These are phyloP conservation scores for Syncephalastrum sp. DNA, from an alignment of 371 early-diverging fungal species.

Conservation along the genomic window DNA sequence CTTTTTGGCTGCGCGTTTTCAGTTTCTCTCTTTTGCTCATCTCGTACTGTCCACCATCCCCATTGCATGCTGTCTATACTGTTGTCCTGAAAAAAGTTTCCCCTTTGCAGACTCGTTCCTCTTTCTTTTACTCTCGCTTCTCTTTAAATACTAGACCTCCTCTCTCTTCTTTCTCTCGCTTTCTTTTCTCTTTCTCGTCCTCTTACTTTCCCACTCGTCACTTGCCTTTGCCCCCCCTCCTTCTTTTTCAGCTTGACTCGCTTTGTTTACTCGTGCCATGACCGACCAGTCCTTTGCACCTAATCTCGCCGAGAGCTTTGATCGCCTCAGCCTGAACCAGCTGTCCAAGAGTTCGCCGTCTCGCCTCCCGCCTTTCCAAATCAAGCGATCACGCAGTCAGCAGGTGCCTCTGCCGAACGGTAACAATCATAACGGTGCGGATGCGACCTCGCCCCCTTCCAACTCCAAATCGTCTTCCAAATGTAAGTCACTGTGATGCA, in stretches of 20 bases:
- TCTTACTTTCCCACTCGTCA: constrained; percentile 1
- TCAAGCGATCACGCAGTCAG: constrained; percentile 20
- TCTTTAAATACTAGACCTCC: constrained; percentile 1
- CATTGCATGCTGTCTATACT: constrained; percentile 12
- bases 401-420: constrained; percentile 13
- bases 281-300: constrained; percentile 18
- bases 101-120: constrained; percentile 1
- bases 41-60: constrained; percentile 1
- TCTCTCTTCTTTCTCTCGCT: background rate
- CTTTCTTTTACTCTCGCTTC: background rate
- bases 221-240: background rate
- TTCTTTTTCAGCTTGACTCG: too few species aligned
- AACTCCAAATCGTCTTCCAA: constrained; percentile 7
- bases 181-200: background rate
- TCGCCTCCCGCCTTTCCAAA: constrained; percentile 19
- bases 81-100: constrained; percentile 5
- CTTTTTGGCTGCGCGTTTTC: background rate
- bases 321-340: constrained; percentile 16
- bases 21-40: background rate
- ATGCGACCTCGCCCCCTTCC: constrained; percentile 5
- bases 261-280: constrained; percentile 9
- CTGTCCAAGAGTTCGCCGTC: constrained; percentile 22
- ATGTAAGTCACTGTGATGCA: constrained; percentile 4
- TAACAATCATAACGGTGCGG: background rate
- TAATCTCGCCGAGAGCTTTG: constrained; percentile 18